Percentiles rank a stretch among this genome's conserved stretches.
Conservation (phyloP, 306 rosid species). For the Cyamopsis tetragonoloba region DNA sequence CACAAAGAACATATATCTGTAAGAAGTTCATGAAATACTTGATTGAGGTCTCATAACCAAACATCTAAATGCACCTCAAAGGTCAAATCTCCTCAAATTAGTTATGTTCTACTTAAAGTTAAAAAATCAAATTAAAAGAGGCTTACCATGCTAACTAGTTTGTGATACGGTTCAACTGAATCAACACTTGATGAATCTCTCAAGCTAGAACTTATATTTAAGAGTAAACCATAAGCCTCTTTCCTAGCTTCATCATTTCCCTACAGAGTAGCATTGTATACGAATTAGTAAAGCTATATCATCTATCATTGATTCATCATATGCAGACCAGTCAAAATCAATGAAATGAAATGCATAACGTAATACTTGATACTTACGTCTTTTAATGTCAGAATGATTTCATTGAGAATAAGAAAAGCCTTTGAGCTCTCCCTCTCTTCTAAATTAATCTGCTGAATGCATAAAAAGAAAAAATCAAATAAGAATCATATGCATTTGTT, state of each 20-base stretch:
- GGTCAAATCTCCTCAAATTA: neutral
- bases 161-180: constrained; percentile 56
- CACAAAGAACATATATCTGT: neutral
- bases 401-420: constrained; percentile 85
- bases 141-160: constrained; percentile 79
- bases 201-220: constrained; percentile 61
- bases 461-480: neutral
- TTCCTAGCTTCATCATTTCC: constrained; percentile 72
- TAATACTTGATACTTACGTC: constrained; percentile 53
- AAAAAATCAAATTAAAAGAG: constrained; percentile 10
- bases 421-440: constrained; percentile 67
- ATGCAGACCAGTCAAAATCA: constrained; percentile 2
- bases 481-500: neutral
- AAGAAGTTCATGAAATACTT: neutral
- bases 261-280: constrained; percentile 36
- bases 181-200: constrained; percentile 38
- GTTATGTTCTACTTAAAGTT: neutral
- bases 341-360: neutral
- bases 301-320: constrained; percentile 6
- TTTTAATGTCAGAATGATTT: constrained; percentile 71
- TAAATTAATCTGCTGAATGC: constrained; percentile 56
- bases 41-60: neutral
- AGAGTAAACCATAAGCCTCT: constrained; percentile 71
- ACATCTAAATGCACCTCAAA: neutral
- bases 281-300: constrained; percentile 17